Evolutionary conservation across 192 early-diverging fungal genomes (phyloP).

Genomic region (Allomyces javanicus): DNA sequence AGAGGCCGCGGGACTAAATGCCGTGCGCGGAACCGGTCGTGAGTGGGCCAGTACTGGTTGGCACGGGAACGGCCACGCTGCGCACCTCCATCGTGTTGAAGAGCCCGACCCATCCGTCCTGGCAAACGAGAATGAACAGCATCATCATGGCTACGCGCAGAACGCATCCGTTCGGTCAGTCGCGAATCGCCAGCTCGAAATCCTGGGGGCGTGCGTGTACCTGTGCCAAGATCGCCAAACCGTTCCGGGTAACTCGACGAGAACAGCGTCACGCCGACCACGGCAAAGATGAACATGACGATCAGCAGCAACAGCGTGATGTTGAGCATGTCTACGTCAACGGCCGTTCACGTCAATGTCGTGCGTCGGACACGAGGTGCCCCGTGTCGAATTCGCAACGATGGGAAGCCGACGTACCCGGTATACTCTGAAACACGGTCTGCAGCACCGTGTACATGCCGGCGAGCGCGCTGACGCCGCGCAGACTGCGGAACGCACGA

Average conservation of each 20-base stretch:
- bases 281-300: conserved; percentile 19
- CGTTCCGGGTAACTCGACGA: conserved; percentile 4
- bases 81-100: conserved; percentile 11
- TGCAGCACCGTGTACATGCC: conserved; percentile 17
- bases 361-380: no score
- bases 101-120: conserved; percentile 18
- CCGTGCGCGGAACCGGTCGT: no score
- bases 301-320: conserved; percentile 15
- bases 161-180: no score
- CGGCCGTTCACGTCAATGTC: no score
- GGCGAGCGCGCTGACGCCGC: conserved; percentile 9
- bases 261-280: conserved; percentile 21
- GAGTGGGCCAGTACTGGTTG: no score
- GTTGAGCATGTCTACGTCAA: conserved; percentile 14
- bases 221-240: conserved; percentile 13
- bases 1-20: no score
- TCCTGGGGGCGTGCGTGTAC: not conserved
- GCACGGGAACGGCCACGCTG: not conserved
- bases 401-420: not conserved
- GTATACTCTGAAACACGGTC: conserved; percentile 14
- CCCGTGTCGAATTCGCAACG: no score
- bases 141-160: conserved; percentile 12
- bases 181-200: no score
- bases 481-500: conserved; percentile 12
- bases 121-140: conserved; percentile 15